phyloP scores from a whole-genome alignment of 2,329 filamentous ascomycete species.

The Aspergillus pseudoterreus region DNA sequence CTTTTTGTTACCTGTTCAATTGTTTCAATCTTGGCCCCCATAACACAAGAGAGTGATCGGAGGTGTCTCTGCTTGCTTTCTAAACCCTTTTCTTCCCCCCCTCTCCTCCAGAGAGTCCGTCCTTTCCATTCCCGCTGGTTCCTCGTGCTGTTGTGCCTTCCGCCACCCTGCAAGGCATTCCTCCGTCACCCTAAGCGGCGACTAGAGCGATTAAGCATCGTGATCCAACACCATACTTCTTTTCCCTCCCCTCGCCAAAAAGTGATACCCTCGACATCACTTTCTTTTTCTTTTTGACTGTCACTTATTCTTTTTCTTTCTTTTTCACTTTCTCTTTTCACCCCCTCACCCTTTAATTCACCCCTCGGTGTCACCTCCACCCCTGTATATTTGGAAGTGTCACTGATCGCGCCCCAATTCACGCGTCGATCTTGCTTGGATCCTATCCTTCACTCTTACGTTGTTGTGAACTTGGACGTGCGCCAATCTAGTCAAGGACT shows the following conservation, averaged over 20 bases:
- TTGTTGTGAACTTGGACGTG: constrained; percentile 3
- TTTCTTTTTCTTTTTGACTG: constrained; percentile 6
- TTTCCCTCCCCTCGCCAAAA: constrained; percentile 1
- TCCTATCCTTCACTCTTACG: constrained; percentile 11
- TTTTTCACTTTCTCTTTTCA: constrained; percentile 1
- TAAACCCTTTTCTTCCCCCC: constrained; percentile 18
- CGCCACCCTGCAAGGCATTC: constrained; percentile 37
- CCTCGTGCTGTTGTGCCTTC: constrained; percentile 31
- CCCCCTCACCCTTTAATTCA: not conserved
- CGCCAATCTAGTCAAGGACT: constrained; percentile 1
- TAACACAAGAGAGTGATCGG: not conserved
- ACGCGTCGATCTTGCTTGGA: constrained; percentile 10
- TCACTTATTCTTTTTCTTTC: constrained; percentile 6
- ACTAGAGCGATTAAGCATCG: constrained; percentile 41
- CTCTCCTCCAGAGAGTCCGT: constrained; percentile 17
- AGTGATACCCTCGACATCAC: not conserved
- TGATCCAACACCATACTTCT: constrained; percentile 20
- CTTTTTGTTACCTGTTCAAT: constrained; percentile 2
- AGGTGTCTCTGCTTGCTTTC: constrained; percentile 12
- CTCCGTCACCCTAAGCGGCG: constrained; percentile 31
- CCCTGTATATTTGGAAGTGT: constrained; percentile 2
- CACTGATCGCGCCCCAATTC: constrained; percentile 4
- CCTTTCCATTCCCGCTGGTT: constrained; percentile 25
- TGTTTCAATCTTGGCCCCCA: not conserved
- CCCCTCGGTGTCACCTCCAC: not conserved